Conservation (phyloP, 2,329 filamentous ascomycete genomes). For the Pyricularia grisea region DNA sequence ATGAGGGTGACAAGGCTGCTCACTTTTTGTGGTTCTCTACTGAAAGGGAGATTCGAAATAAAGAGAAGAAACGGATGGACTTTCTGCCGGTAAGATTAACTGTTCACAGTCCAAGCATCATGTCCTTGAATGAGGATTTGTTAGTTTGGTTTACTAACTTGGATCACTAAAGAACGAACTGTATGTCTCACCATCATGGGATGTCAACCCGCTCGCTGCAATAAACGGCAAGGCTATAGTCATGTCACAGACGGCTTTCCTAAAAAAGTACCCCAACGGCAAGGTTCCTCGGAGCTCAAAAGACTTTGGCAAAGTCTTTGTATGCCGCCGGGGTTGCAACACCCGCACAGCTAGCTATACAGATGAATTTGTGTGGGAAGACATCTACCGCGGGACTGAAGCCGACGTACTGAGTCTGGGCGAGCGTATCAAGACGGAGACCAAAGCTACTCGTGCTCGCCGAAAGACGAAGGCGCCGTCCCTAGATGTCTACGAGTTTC, state of each 20-base stretch:
- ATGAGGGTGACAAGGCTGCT: slow-evolving; percentile 69
- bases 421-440: slow-evolving; percentile 59
- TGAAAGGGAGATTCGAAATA: slow-evolving; percentile 79
- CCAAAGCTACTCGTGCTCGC: slow-evolving; percentile 58
- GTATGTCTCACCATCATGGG: slow-evolving; percentile 81
- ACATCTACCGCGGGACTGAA: slow-evolving; percentile 59
- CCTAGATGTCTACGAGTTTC: slow-evolving; percentile 7
- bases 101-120: neutral
- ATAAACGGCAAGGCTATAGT: slow-evolving; percentile 86
- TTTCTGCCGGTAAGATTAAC: slow-evolving; percentile 50
- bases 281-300: slow-evolving; percentile 62
- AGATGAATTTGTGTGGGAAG: slow-evolving; percentile 85
- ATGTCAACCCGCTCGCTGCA: slow-evolving; percentile 75
- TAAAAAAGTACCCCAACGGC: slow-evolving; percentile 61
- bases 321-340: slow-evolving; percentile 85
- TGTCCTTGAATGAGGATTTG: neutral
- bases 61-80: slow-evolving; percentile 72
- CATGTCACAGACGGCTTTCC: slow-evolving; percentile 63
- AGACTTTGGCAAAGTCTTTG: slow-evolving; percentile 76
- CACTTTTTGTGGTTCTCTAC: slow-evolving; percentile 96
- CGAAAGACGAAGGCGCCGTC: slow-evolving; percentile 13
- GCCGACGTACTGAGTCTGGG: slow-evolving; percentile 59
- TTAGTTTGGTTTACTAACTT: neutral
- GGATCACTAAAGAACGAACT: slow-evolving; percentile 62
- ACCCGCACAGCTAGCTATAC: slow-evolving; percentile 85